Conservation (phyloP, 2,329 filamentous ascomycete species). For the Blumeria graminis region DNA sequence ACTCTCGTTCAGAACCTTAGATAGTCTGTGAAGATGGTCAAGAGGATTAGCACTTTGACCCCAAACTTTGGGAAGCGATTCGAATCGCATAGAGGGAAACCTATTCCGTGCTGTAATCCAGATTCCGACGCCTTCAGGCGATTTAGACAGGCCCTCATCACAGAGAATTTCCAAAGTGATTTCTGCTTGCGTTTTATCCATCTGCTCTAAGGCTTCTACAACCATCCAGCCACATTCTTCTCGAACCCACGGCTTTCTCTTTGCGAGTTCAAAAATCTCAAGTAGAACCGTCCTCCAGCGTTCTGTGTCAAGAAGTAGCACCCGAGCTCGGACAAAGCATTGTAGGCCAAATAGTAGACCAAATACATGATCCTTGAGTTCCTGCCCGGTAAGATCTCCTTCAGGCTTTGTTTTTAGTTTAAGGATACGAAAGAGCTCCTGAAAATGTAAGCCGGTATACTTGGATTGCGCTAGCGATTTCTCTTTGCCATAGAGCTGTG, state of each 20-base stretch:
- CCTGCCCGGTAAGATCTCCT: slow-evolving; percentile 36
- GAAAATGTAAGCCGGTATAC: slow-evolving; percentile 32
- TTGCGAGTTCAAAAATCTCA: slow-evolving; percentile 46
- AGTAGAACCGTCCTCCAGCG: slow-evolving; percentile 47
- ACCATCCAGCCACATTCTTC: slow-evolving; percentile 72
- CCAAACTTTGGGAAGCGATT: slow-evolving; percentile 40
- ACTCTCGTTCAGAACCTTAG: slow-evolving; percentile 58
- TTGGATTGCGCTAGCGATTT: slow-evolving; percentile 20
- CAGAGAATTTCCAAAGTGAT: slow-evolving; percentile 36
- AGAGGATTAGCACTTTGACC: slow-evolving; percentile 42
- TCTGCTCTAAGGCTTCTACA: slow-evolving; percentile 43
- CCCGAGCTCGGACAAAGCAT: slow-evolving; percentile 56
- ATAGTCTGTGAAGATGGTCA: slow-evolving; percentile 42
- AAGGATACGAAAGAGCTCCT: slow-evolving; percentile 27
- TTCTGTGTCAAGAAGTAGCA: slow-evolving; percentile 36
- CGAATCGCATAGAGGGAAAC: slow-evolving; percentile 40
- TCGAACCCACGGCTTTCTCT: slow-evolving; percentile 70
- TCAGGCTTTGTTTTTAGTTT: slow-evolving; percentile 29
- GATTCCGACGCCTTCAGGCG: slow-evolving; percentile 70
- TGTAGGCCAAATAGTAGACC: slow-evolving; percentile 74
- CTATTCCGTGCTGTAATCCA: slow-evolving; percentile 49
- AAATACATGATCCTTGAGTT: slow-evolving; percentile 66
- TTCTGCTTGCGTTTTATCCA: slow-evolving; percentile 29
- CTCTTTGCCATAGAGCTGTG: slow-evolving; percentile 37
- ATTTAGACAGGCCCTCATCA: slow-evolving; percentile 44